phyloP scores from a whole-genome alignment of 768 basidiomycete genomes.

The Daedaleopsis nitida region DNA sequence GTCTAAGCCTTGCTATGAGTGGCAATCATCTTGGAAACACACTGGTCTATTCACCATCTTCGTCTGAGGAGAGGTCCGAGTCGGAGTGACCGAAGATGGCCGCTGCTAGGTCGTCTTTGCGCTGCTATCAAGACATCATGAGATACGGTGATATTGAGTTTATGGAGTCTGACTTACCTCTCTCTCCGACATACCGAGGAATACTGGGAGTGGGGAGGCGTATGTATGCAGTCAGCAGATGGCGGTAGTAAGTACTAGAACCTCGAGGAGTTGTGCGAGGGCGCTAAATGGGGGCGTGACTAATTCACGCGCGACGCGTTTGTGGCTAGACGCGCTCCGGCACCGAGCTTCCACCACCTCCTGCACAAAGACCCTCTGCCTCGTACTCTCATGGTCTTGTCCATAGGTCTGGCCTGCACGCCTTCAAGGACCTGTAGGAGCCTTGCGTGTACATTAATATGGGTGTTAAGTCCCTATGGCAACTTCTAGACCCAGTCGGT shows the following conservation, averaged over 20 bases:
- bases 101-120: slow-evolving; percentile 36
- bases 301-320: slow-evolving; percentile 22
- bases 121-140: slow-evolving; percentile 29
- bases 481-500: slow-evolving; percentile 87
- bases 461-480: slow-evolving; percentile 99
- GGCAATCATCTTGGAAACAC: background rate
- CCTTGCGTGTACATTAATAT: slow-evolving; percentile 40
- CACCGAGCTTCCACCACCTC: background rate
- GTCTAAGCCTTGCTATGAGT: slow-evolving; percentile 32
- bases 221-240: background rate
- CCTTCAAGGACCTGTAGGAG: background rate
- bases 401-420: background rate
- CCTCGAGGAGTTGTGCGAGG: background rate
- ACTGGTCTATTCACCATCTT: slow-evolving; percentile 47
- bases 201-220: background rate
- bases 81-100: slow-evolving; percentile 73
- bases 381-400: slow-evolving; percentile 10
- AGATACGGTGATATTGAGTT: background rate
- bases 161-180: background rate
- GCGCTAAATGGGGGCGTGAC: slow-evolving; percentile 8
- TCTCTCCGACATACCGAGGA: slow-evolving; percentile 10
- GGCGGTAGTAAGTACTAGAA: background rate
- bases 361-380: background rate
- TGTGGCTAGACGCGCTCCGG: background rate
- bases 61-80: slow-evolving; percentile 81